Evolutionary conservation across 441 rosid species (phyloP).

Genomic region (Erodium moschatum): DNA sequence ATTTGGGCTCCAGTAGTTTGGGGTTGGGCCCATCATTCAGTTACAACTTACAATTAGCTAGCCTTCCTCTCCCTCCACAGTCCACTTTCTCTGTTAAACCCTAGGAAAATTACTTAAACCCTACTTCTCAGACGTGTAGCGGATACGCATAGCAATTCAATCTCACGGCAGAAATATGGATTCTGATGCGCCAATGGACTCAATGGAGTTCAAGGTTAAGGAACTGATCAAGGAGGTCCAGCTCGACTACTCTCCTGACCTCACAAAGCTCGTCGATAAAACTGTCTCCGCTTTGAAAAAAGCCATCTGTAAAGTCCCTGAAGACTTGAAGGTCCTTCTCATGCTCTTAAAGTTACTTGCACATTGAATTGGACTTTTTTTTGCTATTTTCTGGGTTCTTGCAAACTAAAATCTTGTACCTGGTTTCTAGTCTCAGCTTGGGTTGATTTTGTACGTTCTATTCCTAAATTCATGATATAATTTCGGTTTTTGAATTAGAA

Average conservation of each 20-base stretch:
- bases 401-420: neutral
- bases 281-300: conserved; percentile 45
- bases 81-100: conserved; percentile 21
- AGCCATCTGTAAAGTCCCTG: conserved; percentile 42
- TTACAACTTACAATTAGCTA: neutral
- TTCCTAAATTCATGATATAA: neutral
- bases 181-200: conserved; percentile 23
- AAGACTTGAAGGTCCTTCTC: conserved; percentile 39
- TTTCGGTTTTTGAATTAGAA: neutral
- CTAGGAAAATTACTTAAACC: conserved; percentile 11
- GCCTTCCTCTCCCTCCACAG: conserved; percentile 20
- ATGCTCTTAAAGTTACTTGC: neutral
- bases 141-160: neutral
- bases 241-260: conserved; percentile 34
- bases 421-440: neutral
- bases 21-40: neutral
- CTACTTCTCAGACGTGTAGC: neutral
- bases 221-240: conserved; percentile 68
- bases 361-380: neutral
- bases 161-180: conserved; percentile 25
- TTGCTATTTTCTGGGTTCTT: neutral
- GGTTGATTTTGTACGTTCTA: neutral
- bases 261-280: conserved; percentile 48
- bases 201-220: conserved; percentile 43
- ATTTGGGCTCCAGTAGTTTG: too few species aligned